Percentiles rank a stretch among this genome's conserved stretches.
Conservation (phyloP, 1,284 basidiomycete genomes). For the Rhodotorula sp. region DNA sequence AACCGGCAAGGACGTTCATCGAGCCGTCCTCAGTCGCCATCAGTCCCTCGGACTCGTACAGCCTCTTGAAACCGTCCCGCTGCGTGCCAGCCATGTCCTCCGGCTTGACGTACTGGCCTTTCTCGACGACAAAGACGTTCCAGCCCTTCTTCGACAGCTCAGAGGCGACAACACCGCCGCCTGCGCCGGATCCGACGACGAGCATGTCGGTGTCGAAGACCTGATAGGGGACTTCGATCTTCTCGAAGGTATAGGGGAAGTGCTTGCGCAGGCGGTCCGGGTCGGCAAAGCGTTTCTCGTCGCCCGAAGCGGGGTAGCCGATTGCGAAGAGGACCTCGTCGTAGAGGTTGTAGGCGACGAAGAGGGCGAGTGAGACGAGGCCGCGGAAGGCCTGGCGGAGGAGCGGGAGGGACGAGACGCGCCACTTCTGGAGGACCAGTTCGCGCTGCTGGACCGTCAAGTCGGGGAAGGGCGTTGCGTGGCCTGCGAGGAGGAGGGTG, state of each 20-base stretch:
- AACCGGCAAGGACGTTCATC: constrained; percentile 50
- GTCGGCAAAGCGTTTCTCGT: constrained; percentile 20
- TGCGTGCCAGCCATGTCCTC: constrained; percentile 47
- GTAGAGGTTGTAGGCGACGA: constrained; percentile 29
- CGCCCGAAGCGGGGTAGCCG: constrained; percentile 30
- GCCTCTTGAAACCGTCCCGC: constrained; percentile 47
- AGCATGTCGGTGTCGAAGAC: constrained; percentile 39
- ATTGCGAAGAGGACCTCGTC: constrained; percentile 24
- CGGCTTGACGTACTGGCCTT: constrained; percentile 50
- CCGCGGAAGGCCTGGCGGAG: constrained; percentile 29
- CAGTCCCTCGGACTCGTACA: constrained; percentile 51
- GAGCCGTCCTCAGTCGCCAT: constrained; percentile 49
- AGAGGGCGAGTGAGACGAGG: constrained; percentile 26
- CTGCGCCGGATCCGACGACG: constrained; percentile 53
- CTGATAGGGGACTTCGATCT: constrained; percentile 15
- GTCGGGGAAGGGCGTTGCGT: constrained; percentile 18
- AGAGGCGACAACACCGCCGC: constrained; percentile 51
- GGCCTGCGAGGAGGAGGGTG: constrained; percentile 31
- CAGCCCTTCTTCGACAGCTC: constrained; percentile 48
- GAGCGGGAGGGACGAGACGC: constrained; percentile 20
- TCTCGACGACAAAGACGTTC: constrained; percentile 52
- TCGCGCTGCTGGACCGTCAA: constrained; percentile 29
- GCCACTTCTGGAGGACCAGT: constrained; percentile 25
- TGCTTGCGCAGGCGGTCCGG: constrained; percentile 13
- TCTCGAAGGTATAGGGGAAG: constrained; percentile 29